Base-by-base conservation (phyloP, 495 filamentous ascomycete genomes). In the Hypoxylon perforatum region DNA sequence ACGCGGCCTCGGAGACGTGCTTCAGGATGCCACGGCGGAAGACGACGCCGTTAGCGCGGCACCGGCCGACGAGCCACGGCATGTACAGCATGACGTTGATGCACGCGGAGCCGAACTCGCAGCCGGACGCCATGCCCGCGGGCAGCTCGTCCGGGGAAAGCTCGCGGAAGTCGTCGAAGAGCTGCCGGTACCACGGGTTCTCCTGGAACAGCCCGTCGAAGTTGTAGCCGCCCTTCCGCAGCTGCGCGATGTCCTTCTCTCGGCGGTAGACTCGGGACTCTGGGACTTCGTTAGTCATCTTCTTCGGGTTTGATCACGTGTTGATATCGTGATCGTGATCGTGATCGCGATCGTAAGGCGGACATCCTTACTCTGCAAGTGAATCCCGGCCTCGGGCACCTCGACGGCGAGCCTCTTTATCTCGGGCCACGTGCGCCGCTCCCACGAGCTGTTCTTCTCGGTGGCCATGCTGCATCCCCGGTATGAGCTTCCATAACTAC, bases 31-130 rank as follows among this genome's bases (percentile, higher is more conserved):
- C 82, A n/a, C 86, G 80, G 36, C 75, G 86, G 72, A 98, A 80
- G 4, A 85, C 76, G 0, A 90, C 88, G 9, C 92, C 92, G 47
- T 84, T 82, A 61, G 82, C 82, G 6, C 89, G 82, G 78, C 92
- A 96, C 75, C 94, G 88, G 1, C 88, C 87, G 0, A 89, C 77
- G 0, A 98, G 87, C 85, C 91, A 97, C 9, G 92, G 88, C 10
- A 96, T 87, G 79, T 97, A 97, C 56, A 97, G 67, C 46, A 91
- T 87, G 0, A 90, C 90, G 79, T 98, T 97, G 73, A 98, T 94
- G 77, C 93, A 97, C 21, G 96, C 89, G 0, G 91, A 94, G 2
- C 84, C 91, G 73, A 93, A 97, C 38, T 80, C 78, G 30, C 85
- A 90, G 9, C 84, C 93, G 11, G 86, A 89, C 59, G 91, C 86